Evolutionary conservation across 140 eudicot genomes (phyloP), one percentile per base, ranked within the genome.

Genomic region (Stevia rebaudiana): DNA sequence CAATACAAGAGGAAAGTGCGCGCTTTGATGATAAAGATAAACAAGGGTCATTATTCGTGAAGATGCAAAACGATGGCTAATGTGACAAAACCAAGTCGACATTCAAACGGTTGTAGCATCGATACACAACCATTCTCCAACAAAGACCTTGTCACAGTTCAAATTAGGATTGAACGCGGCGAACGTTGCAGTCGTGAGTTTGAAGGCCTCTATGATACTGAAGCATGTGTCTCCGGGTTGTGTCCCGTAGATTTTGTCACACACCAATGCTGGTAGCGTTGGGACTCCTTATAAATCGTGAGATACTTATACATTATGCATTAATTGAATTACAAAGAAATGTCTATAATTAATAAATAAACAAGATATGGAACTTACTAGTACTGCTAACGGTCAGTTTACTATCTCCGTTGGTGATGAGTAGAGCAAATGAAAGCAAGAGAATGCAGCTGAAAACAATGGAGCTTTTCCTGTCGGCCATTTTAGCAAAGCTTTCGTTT

Each of bases 101-200:
- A 41, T 8, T 74, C 48, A 74, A 39, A 13, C 1, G 8, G 61
- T 2, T 11, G 22, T 3, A 65, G 47, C 79, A 49, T 58, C 18
- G 12, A 74, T 4, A 31, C 79, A 74, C 41, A 74, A 67, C 74
- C 74, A 74, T 66, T 74, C 79, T 17, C 79, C 74, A 25, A 74
- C 79, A 58, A 74, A 74, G 22, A 74, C 64, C 69, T 58, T 58
- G 57, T 74, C 28, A 49, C 79, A 74, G 57, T 74, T 67, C 63
- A 74, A 50, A 50, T 74, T 74, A 3, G 79, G 79, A 50, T 74
- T 74, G 68, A 74, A 74, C 19, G 33, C 33, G 5, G 2, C 5
- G 68, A 74, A 74, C 19, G 57, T 5, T 0, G 49, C 31, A 9
- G 62, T 11, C 1, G 74, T 57, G 63, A 74, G 79, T 10, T 67